Conservation (phyloP, 257 asterid genomes). For the Lantana camara region DNA sequence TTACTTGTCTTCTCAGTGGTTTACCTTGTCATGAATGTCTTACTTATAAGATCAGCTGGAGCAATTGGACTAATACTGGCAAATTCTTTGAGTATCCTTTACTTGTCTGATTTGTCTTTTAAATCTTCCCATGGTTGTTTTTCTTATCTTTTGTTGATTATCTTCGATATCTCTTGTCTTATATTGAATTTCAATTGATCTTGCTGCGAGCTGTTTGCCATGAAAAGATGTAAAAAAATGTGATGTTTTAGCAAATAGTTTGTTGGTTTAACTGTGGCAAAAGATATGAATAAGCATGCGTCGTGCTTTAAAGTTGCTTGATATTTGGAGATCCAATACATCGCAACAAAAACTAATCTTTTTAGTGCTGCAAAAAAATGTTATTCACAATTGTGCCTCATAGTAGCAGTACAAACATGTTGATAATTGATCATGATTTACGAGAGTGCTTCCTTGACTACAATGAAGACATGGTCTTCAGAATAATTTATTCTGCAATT, state of each 20-base stretch:
- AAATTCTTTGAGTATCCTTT: constrained; percentile 95
- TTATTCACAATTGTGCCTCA: not conserved
- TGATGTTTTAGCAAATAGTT: not conserved
- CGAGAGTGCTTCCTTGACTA: constrained; percentile 52
- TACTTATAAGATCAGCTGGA: constrained; percentile 79
- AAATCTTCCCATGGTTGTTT: constrained; percentile 13
- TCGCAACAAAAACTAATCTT: not conserved
- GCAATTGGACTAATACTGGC: constrained; percentile 89
- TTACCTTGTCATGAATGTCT: constrained; percentile 70
- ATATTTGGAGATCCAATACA: not conserved
- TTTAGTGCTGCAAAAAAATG: not conserved
- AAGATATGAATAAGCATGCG: not conserved
- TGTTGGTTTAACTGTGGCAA: not conserved
- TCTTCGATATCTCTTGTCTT: too few relatives aligned
- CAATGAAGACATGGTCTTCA: constrained; percentile 74
- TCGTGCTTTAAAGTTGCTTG: not conserved
- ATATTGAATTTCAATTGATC: not conserved
- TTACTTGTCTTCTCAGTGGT: constrained; percentile 73
- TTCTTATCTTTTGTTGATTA: not conserved
- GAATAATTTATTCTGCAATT: constrained; percentile 75
- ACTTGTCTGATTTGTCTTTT: not conserved
- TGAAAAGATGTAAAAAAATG: not conserved
- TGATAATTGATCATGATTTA: constrained; percentile 1
- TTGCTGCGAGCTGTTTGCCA: not conserved
- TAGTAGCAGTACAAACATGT: not conserved